Base-by-base conservation (phyloP, 192 early-diverging fungal genomes). In the Mortierella alpina region DNA sequence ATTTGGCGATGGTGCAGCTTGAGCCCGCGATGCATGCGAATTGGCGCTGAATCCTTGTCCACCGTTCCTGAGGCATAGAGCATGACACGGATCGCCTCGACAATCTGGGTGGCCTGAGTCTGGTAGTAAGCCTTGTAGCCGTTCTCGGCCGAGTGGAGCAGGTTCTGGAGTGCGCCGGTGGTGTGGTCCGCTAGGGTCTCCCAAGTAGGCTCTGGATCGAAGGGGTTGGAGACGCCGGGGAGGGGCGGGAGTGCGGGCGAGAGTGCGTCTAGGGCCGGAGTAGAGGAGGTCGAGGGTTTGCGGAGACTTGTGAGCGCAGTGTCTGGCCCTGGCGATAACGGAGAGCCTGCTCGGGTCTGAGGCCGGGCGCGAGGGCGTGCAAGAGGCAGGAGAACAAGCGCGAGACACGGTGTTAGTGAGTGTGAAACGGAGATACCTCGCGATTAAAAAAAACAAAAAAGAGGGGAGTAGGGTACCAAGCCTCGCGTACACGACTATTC, bases 61-160 rank as follows among this genome's bases (percentile, higher is more conserved):
- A 92, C 85, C 0, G 91, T 88, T 41, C 91, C 92, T 7, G 94
- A 96, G n/a, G 93, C 87, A 48, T 91, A 91, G 40, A 98, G 86
- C 88, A 98, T 93, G 12, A 91, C 89, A 23, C 96, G 90, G 62
- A 98, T 92, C 45, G 93, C 89, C 22, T 91, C 85, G 8, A 98
- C 91, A 7, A 97, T 45, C 57, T 80, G 77, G 7, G 70, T 59
- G 5, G 77, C 77, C 55, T 80, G 77, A n/a, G 58, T 72, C 23
- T 67, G 70, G 20, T 72, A 80, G 48, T 80, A 80, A 0, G 70
- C 48, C 23, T 72, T 80, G 70, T 63, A 80, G 15, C 70, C 77
- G 0, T 80, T 67, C 48, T 80, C 77, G 6, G 77, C 77, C 7
- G 77, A 80, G 39, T 80, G 66, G 9, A 80, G 53, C 17, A 80